Conservation (phyloP, 2,329 filamentous ascomycete genomes). For the Cytospora leucostoma region DNA sequence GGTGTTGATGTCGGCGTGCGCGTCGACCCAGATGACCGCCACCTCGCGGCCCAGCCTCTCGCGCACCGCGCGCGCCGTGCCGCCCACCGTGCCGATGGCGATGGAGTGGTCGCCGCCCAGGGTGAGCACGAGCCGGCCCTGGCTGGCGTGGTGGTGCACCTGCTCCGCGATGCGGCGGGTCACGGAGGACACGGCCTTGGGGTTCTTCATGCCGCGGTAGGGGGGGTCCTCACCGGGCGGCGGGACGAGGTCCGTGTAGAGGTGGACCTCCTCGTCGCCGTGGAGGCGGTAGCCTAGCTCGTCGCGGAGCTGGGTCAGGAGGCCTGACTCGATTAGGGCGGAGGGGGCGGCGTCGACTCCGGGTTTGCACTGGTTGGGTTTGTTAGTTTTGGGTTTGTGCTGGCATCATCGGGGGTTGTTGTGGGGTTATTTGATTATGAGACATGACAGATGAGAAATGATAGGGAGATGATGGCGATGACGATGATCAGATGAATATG, state of each 20-base stretch:
- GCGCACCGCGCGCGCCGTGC: constrained; percentile 80
- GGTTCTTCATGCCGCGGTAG: constrained; percentile 92
- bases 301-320: constrained; percentile 78
- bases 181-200: constrained; percentile 80
- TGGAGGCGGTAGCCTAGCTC: constrained; percentile 88
- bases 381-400: not conserved
- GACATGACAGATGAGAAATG: no score
- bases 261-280: constrained; percentile 80
- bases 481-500: no score
- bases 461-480: constrained; percentile 2
- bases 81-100: constrained; percentile 89
- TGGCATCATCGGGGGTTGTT: not conserved
- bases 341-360: constrained; percentile 90
- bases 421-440: no score
- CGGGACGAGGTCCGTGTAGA: constrained; percentile 76
- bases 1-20: constrained; percentile 96
- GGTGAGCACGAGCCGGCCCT: constrained; percentile 86
- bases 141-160: constrained; percentile 81
- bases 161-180: constrained; percentile 78
- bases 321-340: constrained; percentile 84
- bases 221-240: constrained; percentile 64
- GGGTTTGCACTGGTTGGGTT: constrained; percentile 70
- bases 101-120: constrained; percentile 96
- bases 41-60: constrained; percentile 82
- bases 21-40: constrained; percentile 98